A percentile compares a stretch with the other conserved stretches of the same genome.
Conservation (phyloP, 495 filamentous ascomycete genomes). For the Saxophila tyrrhenica region DNA sequence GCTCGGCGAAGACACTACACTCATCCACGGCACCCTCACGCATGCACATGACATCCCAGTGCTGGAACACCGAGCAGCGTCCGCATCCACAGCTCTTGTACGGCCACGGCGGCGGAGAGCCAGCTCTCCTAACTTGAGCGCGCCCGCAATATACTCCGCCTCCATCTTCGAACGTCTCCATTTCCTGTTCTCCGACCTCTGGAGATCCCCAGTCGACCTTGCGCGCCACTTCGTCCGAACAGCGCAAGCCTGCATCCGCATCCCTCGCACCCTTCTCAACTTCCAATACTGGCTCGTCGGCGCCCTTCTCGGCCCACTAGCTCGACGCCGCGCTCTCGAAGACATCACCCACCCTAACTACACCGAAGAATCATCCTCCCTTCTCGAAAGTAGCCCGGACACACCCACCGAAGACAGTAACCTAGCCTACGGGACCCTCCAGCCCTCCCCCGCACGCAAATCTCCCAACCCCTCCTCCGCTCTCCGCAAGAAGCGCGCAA, state of each 20-base stretch:
- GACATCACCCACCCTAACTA: not conserved
- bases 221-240: conserved; percentile 13
- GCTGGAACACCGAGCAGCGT: not conserved
- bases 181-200: conserved; percentile 10
- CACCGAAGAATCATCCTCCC: not conserved
- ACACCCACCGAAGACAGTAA: not conserved
- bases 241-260: conserved; percentile 6
- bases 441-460: not conserved
- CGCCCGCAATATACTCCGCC: not conserved
- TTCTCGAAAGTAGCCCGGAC: not conserved
- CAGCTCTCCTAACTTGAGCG: not conserved
- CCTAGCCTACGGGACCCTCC: conserved; percentile 11
- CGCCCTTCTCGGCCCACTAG: conserved; percentile 15
- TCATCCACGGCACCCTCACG: not conserved
- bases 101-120: not conserved
- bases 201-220: conserved; percentile 6
- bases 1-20: not conserved
- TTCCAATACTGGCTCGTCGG: conserved; percentile 21
- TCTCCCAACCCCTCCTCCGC: not conserved
- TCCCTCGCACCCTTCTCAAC: conserved; percentile 11
- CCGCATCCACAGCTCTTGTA: not conserved
- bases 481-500: conserved; percentile 6
- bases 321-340: not conserved
- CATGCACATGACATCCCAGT: not conserved
- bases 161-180: conserved; percentile 7